A percentile compares a stretch with the other conserved stretches of the same genome.
These are phyloP conservation scores for Cardamine resedifolia DNA, from an alignment of 345 rosid genomes.

Conservation along the genomic window DNA sequence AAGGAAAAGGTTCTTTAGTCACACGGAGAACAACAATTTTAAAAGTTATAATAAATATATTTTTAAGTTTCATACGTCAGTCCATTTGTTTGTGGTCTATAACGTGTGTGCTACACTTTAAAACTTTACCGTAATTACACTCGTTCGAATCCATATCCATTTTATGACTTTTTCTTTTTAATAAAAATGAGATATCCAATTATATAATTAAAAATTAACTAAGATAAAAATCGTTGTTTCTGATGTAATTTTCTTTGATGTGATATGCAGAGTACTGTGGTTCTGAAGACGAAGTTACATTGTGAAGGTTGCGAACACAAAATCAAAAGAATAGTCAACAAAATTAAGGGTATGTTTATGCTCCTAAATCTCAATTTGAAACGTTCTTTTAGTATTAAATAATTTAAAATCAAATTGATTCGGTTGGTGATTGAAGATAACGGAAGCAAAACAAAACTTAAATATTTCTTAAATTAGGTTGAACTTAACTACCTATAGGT, in stretches of 20 bases:
- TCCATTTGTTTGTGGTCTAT: slow-evolving; percentile 28
- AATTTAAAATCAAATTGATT: neutral
- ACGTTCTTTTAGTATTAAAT: slow-evolving; percentile 4
- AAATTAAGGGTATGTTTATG: slow-evolving; percentile 43
- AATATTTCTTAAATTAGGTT: slow-evolving; percentile 26
- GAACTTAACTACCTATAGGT: slow-evolving; percentile 22
- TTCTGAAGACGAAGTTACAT: slow-evolving; percentile 60
- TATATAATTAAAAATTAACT: neutral
- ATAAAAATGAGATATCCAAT: neutral
- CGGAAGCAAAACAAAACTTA: slow-evolving; percentile 12
- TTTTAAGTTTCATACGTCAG: slow-evolving; percentile 28
- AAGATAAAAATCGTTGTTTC: neutral
- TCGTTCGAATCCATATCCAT: slow-evolving; percentile 16
- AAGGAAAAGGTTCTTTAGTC: neutral
- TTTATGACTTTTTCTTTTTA: neutral
- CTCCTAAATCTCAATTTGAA: neutral
- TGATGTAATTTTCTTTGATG: slow-evolving; percentile 9
- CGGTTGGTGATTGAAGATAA: slow-evolving; percentile 30
- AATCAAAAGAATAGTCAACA: slow-evolving; percentile 49
- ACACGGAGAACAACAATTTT: neutral
- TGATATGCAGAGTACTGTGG: slow-evolving; percentile 54
- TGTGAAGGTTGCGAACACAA: slow-evolving; percentile 75
- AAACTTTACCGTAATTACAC: slow-evolving; percentile 34
- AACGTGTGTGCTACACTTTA: slow-evolving; percentile 35
- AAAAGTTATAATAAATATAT: neutral